phyloP scores from a whole-genome alignment of 148 eudicot species.

The Rhododendron molle region DNA sequence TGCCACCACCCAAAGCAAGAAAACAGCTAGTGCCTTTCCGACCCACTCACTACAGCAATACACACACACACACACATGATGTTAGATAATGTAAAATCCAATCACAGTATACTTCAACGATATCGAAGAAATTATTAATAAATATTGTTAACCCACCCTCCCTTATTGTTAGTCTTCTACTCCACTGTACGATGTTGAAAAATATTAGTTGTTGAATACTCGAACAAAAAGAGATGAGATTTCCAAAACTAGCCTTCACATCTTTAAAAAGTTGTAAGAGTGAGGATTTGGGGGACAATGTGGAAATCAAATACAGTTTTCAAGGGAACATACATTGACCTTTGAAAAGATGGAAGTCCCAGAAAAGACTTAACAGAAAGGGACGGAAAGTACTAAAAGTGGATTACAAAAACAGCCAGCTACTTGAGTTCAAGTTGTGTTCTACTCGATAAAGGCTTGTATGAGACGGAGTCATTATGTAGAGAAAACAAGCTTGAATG shows the following conservation, averaged over 20 bases:
- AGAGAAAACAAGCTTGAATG: background rate
- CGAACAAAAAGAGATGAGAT: background rate
- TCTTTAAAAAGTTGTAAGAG: background rate
- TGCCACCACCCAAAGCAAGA: slow-evolving; percentile 48
- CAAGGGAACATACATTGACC: background rate
- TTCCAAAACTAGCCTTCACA: background rate
- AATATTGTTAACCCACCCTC: background rate
- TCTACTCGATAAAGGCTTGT: background rate
- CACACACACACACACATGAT: background rate
- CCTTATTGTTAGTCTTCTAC: background rate
- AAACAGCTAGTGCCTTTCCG: slow-evolving; percentile 60
- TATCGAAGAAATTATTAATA: background rate
- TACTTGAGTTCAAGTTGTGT: background rate
- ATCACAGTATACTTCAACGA: background rate
- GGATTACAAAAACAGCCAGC: background rate
- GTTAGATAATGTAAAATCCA: background rate
- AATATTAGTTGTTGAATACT: background rate
- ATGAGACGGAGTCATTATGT: background rate
- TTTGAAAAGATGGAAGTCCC: background rate
- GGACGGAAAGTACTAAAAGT: background rate
- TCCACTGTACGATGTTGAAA: background rate
- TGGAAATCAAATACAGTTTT: background rate
- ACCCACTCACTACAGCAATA: slow-evolving; percentile 62
- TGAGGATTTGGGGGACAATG: background rate
- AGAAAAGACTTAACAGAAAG: background rate